Conservation (phyloP, 2,329 filamentous ascomycete species). For the Metarhizium robertsii region DNA sequence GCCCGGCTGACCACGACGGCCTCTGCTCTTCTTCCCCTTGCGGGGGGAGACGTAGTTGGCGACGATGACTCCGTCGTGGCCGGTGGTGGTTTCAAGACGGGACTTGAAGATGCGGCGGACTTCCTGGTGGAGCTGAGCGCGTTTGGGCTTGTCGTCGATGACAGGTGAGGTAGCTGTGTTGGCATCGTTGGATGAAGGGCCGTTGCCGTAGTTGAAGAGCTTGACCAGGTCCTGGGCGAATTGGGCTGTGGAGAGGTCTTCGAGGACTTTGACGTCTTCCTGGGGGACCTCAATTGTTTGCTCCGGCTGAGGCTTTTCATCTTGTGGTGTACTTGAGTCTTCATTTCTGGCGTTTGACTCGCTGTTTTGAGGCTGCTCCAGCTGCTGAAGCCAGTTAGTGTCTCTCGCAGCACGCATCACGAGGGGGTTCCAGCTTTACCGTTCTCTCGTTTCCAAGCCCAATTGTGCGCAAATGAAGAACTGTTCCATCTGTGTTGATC, state of each 20-base stretch:
- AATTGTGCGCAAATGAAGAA: constrained; percentile 59
- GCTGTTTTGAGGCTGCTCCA: constrained; percentile 10
- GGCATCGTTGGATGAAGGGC: constrained; percentile 17
- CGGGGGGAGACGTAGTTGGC: constrained; percentile 52
- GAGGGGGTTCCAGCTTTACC: constrained; percentile 7
- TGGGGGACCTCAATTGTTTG: constrained; percentile 18
- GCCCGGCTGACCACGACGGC: constrained; percentile 13
- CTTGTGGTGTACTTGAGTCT: constrained; percentile 9
- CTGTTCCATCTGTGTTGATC: constrained; percentile 64
- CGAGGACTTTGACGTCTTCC: constrained; percentile 26
- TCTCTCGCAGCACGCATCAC: background rate
- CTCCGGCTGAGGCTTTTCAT: constrained; percentile 11
- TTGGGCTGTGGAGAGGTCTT: constrained; percentile 27
- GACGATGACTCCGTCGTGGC: constrained; percentile 47
- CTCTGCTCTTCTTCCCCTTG: constrained; percentile 20
- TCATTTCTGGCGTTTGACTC: constrained; percentile 8
- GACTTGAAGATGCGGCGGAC: constrained; percentile 74
- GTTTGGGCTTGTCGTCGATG: constrained; percentile 34
- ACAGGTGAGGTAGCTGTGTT: constrained; percentile 29
- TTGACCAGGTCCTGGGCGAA: constrained; percentile 31
- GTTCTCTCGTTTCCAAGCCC: constrained; percentile 14
- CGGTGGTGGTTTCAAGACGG: constrained; percentile 66
- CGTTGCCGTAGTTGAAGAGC: constrained; percentile 29
- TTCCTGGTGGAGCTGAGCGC: constrained; percentile 44
- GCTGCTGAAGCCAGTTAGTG: background rate